phyloP scores from a whole-genome alignment of 768 basidiomycete genomes.

The Russula compacta region DNA sequence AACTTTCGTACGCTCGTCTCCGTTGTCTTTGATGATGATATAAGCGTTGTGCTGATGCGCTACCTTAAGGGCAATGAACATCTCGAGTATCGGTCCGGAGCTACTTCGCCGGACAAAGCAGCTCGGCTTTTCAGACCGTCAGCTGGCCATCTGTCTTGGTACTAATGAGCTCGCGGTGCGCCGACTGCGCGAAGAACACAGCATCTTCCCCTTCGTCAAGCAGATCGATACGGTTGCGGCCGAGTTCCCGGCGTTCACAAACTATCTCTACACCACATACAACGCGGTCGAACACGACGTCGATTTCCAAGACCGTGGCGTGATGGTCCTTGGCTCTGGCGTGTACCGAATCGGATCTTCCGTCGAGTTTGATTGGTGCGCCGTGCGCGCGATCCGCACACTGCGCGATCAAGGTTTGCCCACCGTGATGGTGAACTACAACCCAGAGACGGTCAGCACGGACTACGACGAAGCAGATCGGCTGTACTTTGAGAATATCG shows the following conservation, averaged over 20 bases:
- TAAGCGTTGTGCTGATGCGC: not conserved
- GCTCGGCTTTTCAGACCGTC: slow-evolving; percentile 91
- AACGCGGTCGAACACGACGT: slow-evolving; percentile 94
- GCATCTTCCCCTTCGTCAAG: slow-evolving; percentile 87
- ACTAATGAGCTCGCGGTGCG: slow-evolving; percentile 94
- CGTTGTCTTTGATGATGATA: not conserved
- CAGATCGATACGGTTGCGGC: slow-evolving; percentile 99
- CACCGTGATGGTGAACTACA: slow-evolving; percentile 99
- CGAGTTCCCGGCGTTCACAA: slow-evolving; percentile 97
- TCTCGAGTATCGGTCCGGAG: slow-evolving; percentile 51
- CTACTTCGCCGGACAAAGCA: slow-evolving; percentile 81
- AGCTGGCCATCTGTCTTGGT: slow-evolving; percentile 72
- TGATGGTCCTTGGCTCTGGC: slow-evolving; percentile 96
- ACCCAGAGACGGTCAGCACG: slow-evolving; percentile 97
- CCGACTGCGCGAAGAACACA: slow-evolving; percentile 73
- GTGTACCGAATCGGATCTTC: slow-evolving; percentile 99
- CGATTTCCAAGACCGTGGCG: slow-evolving; percentile 79
- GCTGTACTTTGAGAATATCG: slow-evolving; percentile 98
- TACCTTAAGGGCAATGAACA: slow-evolving; percentile 46
- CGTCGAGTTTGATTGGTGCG: slow-evolving; percentile 99
- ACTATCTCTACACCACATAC: slow-evolving; percentile 98
- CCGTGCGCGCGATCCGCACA: slow-evolving; percentile 93
- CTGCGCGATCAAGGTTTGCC: slow-evolving; percentile 90
- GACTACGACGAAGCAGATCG: slow-evolving; percentile 99
- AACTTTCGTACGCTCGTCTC: slow-evolving; percentile 50